phyloP scores from a whole-genome alignment of 2,329 filamentous ascomycete species.

The Arachnomyces sp. region DNA sequence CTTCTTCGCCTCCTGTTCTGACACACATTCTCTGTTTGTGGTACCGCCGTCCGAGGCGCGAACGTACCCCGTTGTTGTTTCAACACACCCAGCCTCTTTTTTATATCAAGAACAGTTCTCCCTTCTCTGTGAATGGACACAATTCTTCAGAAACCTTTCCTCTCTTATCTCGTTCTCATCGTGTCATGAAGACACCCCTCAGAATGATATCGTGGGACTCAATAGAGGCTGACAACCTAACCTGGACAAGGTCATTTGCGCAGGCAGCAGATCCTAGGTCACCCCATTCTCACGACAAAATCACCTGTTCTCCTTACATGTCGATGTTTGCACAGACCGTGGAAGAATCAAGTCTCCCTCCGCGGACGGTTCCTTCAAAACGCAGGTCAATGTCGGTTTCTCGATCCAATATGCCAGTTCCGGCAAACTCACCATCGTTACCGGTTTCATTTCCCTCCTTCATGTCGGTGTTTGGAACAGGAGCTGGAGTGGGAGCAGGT shows the following conservation, averaged over 20 bases:
- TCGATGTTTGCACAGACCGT: slow-evolving; percentile 17
- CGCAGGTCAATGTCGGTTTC: slow-evolving; percentile 19
- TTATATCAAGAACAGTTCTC: no score
- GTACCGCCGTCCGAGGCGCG: no score
- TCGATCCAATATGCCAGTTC: slow-evolving; percentile 30
- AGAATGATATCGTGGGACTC: slow-evolving; percentile 17
- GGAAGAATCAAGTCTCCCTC: slow-evolving; percentile 20
- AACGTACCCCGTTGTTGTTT: no score
- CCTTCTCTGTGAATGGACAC: no score
- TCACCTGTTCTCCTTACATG: slow-evolving; percentile 8
- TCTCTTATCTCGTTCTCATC: slow-evolving; percentile 32
- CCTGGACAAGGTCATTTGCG: slow-evolving; percentile 33
- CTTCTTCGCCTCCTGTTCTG: no score
- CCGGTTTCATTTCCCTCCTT: slow-evolving; percentile 45
- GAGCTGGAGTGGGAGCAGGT: no score
- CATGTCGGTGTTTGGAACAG: slow-evolving; percentile 46
- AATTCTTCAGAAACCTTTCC: no score
- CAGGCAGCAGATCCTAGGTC: slow-evolving; percentile 31
- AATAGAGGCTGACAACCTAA: slow-evolving; percentile 24
- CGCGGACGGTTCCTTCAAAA: slow-evolving; percentile 24
- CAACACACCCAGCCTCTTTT: no score
- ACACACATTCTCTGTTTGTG: no score
- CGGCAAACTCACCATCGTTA: slow-evolving; percentile 32
- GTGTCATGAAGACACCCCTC: slow-evolving; percentile 59
- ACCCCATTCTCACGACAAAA: slow-evolving; percentile 18